Evolutionary conservation across 2,329 filamentous ascomycete species (phyloP).

Genomic region (Pseudogymnoascus sp.): DNA sequence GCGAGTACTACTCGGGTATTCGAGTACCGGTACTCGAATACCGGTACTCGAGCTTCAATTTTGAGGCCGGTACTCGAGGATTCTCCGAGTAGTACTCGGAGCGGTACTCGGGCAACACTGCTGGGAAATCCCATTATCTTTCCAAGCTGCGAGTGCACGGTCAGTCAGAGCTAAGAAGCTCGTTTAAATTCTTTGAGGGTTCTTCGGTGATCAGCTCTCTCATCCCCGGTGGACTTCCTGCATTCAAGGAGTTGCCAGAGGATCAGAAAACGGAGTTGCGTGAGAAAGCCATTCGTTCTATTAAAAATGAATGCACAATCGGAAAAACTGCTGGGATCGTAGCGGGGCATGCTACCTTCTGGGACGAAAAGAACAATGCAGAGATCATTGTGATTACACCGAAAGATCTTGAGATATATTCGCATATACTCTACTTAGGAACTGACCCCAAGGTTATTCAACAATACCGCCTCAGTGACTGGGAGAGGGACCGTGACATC

Average conservation of each 20-base stretch:
- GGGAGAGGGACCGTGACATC: conserved; percentile 26
- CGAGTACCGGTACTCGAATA: too few species aligned
- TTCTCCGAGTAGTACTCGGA: too few species aligned
- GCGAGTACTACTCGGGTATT: too few species aligned
- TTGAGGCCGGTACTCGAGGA: too few species aligned
- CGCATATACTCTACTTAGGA: conserved; percentile 51
- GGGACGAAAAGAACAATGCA: conserved; percentile 31
- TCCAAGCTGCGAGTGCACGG: conserved; percentile 29
- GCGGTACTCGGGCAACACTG: too few species aligned
- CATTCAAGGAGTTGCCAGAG: conserved; percentile 35
- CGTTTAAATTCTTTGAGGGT: conserved; percentile 44
- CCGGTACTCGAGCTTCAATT: too few species aligned
- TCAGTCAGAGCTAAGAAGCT: conserved; percentile 22
- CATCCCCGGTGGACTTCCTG: conserved; percentile 37
- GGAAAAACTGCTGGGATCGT: conserved; percentile 37
- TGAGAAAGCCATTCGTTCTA: conserved; percentile 35
- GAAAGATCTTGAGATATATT: conserved; percentile 39
- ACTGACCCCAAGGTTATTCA: conserved; percentile 30
- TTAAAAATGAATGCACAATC: conserved; percentile 30
- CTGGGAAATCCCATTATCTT: conserved; percentile 43
- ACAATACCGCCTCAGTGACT: conserved; percentile 32
- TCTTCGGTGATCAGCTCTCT: conserved; percentile 37
- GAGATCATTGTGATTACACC: conserved; percentile 33
- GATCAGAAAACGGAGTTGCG: conserved; percentile 33
- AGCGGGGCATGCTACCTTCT: conserved; percentile 48